Conservation (phyloP, 495 filamentous ascomycete species). For the Podospora didyma region DNA sequence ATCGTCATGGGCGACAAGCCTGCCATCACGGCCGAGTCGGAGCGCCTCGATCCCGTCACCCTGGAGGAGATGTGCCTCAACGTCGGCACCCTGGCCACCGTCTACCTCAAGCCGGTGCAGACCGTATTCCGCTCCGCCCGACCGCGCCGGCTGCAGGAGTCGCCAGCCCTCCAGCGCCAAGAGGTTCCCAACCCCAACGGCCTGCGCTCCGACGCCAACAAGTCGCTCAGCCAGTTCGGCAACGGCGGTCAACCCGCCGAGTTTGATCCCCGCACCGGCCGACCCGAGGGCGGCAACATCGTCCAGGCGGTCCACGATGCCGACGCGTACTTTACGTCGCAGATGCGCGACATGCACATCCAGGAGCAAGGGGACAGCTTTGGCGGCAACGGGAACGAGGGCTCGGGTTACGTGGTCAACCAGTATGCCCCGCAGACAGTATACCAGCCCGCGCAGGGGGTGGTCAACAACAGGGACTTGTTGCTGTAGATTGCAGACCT, state of each 20-base stretch:
- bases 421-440: constrained; percentile 60
- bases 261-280: constrained; percentile 26
- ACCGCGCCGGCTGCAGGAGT: constrained; percentile 69
- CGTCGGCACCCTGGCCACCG: constrained; percentile 92
- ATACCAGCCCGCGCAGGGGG: constrained; percentile 49
- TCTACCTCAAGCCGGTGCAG: constrained; percentile 96
- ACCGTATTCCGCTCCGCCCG: constrained; percentile 94
- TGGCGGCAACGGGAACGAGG: constrained; percentile 39
- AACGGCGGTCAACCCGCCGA: constrained; percentile 46
- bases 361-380: constrained; percentile 45
- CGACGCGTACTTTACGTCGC: constrained; percentile 79
- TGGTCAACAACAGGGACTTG: constrained; percentile 53
- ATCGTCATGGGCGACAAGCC: constrained; percentile 98
- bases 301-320: constrained; percentile 73
- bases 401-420: constrained; percentile 61
- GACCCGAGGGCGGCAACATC: constrained; percentile 28
- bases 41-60: constrained; percentile 86
- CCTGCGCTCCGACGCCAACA: constrained; percentile 48
- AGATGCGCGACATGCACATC: constrained; percentile 66
- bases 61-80: constrained; percentile 97
- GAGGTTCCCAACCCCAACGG: constrained; percentile 14
- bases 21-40: constrained; percentile 91
- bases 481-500: constrained; percentile 42
- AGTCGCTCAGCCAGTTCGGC: constrained; percentile 48
- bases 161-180: constrained; percentile 74